These are phyloP conservation scores for Geotrichum cucujoidarum DNA, from an alignment of 1,139 yeast species.

Conservation along the genomic window DNA sequence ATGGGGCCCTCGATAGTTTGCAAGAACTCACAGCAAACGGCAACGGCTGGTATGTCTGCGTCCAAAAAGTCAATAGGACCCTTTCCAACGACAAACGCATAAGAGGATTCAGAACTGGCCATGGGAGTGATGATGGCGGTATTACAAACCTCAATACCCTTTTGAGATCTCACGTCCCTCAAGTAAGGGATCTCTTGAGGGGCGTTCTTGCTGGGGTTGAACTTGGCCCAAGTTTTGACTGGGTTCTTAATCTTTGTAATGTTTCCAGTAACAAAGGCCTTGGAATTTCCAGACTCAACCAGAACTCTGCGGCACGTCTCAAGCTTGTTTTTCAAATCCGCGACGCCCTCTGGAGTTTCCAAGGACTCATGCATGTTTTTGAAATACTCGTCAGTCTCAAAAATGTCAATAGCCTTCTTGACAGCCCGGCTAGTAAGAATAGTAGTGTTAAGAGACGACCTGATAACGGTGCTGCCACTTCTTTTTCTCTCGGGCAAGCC, in stretches of 20 bases:
- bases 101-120: constrained; percentile 88
- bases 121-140: constrained; percentile 65
- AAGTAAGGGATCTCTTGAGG: constrained; percentile 49
- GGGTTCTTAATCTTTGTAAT: constrained; percentile 49
- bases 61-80: constrained; percentile 63
- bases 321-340: constrained; percentile 48
- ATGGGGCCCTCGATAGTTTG: constrained; percentile 94
- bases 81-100: constrained; percentile 54
- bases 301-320: constrained; percentile 53
- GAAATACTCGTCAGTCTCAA: constrained; percentile 58
- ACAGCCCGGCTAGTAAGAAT: constrained; percentile 56
- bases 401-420: constrained; percentile 60
- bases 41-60: constrained; percentile 64
- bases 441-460: constrained; percentile 54
- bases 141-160: constrained; percentile 51
- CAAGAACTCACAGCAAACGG: constrained; percentile 70
- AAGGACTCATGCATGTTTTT: constrained; percentile 41
- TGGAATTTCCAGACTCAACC: constrained; percentile 56
- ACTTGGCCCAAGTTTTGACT: constrained; percentile 56
- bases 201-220: constrained; percentile 25
- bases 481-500: constrained; percentile 77
- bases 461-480: constrained; percentile 67
- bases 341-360: constrained; percentile 46
- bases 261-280: constrained; percentile 70
- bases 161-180: constrained; percentile 48